Evolutionary conservation across 2,329 filamentous ascomycete species (phyloP).

Genomic region (Harringtonia lauricola): DNA sequence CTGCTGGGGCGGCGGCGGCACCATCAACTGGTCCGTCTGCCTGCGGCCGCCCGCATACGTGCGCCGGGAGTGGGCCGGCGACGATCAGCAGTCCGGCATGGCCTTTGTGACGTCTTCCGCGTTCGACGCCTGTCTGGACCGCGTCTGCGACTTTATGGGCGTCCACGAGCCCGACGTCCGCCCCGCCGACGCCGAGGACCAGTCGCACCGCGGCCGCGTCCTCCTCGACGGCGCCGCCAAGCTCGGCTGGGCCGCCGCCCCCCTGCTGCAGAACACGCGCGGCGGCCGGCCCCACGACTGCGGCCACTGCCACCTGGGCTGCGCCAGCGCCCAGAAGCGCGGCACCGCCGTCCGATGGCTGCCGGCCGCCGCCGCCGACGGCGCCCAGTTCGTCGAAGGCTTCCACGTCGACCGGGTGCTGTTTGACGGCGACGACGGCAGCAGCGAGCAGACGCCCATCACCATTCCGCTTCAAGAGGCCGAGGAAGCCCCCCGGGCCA

Average conservation of each 20-base stretch:
- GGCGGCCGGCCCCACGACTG: slow-evolving; percentile 65
- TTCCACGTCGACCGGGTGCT: slow-evolving; percentile 60
- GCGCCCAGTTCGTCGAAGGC: slow-evolving; percentile 75
- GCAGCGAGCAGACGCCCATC: slow-evolving; percentile 3
- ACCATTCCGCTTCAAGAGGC: not conserved
- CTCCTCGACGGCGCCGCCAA: slow-evolving; percentile 66
- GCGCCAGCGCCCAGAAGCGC: slow-evolving; percentile 61
- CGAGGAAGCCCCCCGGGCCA: slow-evolving; percentile 36
- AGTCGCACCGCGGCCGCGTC: slow-evolving; percentile 61
- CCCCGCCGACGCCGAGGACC: slow-evolving; percentile 27
- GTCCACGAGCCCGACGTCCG: slow-evolving; percentile 38
- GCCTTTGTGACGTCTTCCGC: slow-evolving; percentile 62
- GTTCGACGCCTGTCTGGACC: slow-evolving; percentile 70
- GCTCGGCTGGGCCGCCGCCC: slow-evolving; percentile 58
- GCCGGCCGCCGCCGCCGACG: slow-evolving; percentile 65
- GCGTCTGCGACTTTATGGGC: slow-evolving; percentile 70
- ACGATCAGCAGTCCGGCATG: slow-evolving; percentile 47
- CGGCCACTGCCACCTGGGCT: slow-evolving; percentile 51
- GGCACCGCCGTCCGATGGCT: slow-evolving; percentile 69
- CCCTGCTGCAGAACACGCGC: slow-evolving; percentile 65
- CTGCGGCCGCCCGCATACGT: slow-evolving; percentile 63
- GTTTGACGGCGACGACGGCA: slow-evolving; percentile 44
- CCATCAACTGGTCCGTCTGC: slow-evolving; percentile 70
- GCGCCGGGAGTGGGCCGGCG: slow-evolving; percentile 67
- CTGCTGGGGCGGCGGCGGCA: slow-evolving; percentile 77